A percentile compares a stretch with the other conserved stretches of the same genome.
These are phyloP conservation scores for Alternaria gansuensis DNA, from an alignment of 2,329 filamentous ascomycete species.

Conservation along the genomic window DNA sequence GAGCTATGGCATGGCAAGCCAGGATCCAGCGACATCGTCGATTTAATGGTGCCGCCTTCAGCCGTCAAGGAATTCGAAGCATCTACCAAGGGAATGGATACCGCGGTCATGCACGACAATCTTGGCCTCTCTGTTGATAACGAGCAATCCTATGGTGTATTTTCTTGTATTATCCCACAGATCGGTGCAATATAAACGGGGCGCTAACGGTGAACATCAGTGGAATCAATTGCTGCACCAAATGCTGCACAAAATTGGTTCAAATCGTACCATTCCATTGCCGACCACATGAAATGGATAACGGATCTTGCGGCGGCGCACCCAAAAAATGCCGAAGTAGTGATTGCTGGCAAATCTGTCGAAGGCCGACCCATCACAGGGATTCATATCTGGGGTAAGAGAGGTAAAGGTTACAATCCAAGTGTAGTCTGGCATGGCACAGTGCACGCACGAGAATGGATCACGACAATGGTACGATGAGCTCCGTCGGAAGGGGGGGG, in stretches of 20 bases:
- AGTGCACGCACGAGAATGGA: slow-evolving; percentile 53
- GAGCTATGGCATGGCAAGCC: slow-evolving; percentile 50
- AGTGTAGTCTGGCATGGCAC: slow-evolving; percentile 52
- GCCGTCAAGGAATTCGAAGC: slow-evolving; percentile 42
- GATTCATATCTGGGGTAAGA: slow-evolving; percentile 53
- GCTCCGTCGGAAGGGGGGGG: background rate
- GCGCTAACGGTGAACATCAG: slow-evolving; percentile 35
- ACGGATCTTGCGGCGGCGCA: slow-evolving; percentile 48
- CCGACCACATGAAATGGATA: slow-evolving; percentile 48
- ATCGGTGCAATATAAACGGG: slow-evolving; percentile 11
- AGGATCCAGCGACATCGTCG: slow-evolving; percentile 44
- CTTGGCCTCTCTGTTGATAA: slow-evolving; percentile 49
- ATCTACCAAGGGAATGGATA: slow-evolving; percentile 39
- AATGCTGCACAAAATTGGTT: slow-evolving; percentile 48
- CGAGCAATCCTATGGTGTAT: slow-evolving; percentile 43
- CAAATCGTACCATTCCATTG: slow-evolving; percentile 49
- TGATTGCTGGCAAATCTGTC: slow-evolving; percentile 48
- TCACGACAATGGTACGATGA: slow-evolving; percentile 41
- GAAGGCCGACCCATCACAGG: slow-evolving; percentile 52
- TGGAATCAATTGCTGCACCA: slow-evolving; percentile 35
- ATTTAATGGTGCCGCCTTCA: slow-evolving; percentile 48
- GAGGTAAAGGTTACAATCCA: slow-evolving; percentile 50
- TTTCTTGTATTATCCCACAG: slow-evolving; percentile 40
- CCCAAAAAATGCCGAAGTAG: slow-evolving; percentile 48
- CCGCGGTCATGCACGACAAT: slow-evolving; percentile 50